Percentiles rank a stretch among this genome's conserved stretches.
Evolutionary conservation across 2,329 filamentous ascomycete genomes (phyloP).

Genomic region (Botrytis fragariae): DNA sequence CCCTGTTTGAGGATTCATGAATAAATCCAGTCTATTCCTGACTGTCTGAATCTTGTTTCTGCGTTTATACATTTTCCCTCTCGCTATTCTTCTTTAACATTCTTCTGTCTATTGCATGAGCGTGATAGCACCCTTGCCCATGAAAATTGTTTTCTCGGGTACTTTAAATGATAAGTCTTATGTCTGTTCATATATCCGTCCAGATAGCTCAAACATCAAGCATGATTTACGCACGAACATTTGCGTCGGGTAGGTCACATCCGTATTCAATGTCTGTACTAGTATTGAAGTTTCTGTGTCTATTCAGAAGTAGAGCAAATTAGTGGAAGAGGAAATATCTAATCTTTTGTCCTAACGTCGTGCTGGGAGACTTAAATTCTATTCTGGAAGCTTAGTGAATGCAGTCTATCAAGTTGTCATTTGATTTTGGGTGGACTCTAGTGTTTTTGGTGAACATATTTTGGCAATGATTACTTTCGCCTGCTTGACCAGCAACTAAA

Average conservation of each 20-base stretch:
- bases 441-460: background rate
- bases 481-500: background rate
- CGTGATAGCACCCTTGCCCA: background rate
- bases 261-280: background rate
- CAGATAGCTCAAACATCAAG: background rate
- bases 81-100: background rate
- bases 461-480: background rate
- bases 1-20: background rate
- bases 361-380: background rate
- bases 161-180: too few relatives aligned
- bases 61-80: background rate
- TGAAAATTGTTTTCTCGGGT: background rate
- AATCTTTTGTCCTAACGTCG: background rate
- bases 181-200: background rate
- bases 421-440: background rate
- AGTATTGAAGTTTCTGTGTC: background rate
- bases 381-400: background rate
- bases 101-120: background rate
- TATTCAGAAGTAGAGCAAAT: too few relatives aligned
- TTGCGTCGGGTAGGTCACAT: too few relatives aligned
- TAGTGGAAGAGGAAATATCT: background rate
- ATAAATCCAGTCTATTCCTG: background rate
- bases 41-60: background rate
- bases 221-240: background rate
- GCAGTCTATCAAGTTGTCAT: background rate